Evolutionary conservation across 2,329 filamentous ascomycete genomes (phyloP).

Genomic region (Diaporthe aspalathi): DNA sequence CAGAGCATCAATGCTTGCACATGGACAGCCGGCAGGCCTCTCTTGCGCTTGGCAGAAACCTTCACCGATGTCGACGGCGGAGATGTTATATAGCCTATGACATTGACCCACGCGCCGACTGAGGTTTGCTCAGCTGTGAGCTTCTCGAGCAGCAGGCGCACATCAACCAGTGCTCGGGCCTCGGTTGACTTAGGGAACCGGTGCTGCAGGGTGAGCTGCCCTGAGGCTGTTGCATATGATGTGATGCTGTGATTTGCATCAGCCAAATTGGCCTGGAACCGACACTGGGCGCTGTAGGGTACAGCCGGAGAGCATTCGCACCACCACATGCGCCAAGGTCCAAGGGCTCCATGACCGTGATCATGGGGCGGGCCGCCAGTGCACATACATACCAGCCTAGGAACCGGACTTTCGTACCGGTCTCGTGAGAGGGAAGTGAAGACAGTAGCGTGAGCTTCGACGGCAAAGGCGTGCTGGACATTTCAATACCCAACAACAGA

Average conservation of each 20-base stretch:
- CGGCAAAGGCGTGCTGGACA: constrained; percentile 71
- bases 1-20: constrained; percentile 85
- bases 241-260: constrained; percentile 56
- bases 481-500: constrained; percentile 43
- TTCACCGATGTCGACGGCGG: constrained; percentile 35
- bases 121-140: constrained; percentile 73
- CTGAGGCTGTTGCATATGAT: constrained; percentile 64
- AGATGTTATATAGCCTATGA: constrained; percentile 80
- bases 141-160: constrained; percentile 75
- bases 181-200: constrained; percentile 63
- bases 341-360: neutral
- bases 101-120: constrained; percentile 88
- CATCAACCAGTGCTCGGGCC: constrained; percentile 71
- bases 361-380: neutral
- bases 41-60: constrained; percentile 31
- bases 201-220: constrained; percentile 75
- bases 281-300: neutral
- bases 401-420: constrained; percentile 86
- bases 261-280: constrained; percentile 38
- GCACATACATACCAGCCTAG: constrained; percentile 87
- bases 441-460: constrained; percentile 74
- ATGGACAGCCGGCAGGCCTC: constrained; percentile 46
- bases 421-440: constrained; percentile 61
- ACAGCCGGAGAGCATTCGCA: neutral
- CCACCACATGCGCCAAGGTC: neutral